Evolutionary conservation across 805 yeast genomes (phyloP).

Genomic region (Saccharomycopsis lassenensis): DNA sequence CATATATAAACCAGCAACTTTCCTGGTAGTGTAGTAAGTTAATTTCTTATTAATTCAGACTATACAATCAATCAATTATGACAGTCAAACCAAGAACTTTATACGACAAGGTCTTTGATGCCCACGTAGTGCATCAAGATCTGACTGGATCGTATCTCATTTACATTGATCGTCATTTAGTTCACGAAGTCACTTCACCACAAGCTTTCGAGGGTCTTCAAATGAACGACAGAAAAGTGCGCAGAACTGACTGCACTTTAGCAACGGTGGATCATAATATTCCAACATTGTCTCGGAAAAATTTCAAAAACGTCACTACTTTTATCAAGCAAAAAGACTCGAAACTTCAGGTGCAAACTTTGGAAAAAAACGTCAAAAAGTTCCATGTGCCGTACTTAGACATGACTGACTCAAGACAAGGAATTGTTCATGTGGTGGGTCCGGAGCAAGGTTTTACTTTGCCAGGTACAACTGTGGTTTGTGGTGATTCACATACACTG

Average conservation of each 20-base stretch:
- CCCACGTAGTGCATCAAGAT: constrained; percentile 85
- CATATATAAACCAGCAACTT: neutral
- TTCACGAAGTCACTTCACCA: constrained; percentile 98
- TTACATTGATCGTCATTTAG: constrained; percentile 93
- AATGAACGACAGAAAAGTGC: constrained; percentile 77
- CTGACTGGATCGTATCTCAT: constrained; percentile 78
- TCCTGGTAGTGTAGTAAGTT: neutral
- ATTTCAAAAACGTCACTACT: constrained; percentile 59
- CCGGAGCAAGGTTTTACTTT: constrained; percentile 98
- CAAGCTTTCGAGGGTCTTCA: constrained; percentile 96
- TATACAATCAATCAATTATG: no score
- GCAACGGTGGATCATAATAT: constrained; percentile 97
- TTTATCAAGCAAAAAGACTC: constrained; percentile 90
- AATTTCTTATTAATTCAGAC: neutral
- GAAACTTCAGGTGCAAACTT: constrained; percentile 80
- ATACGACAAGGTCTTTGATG: constrained; percentile 93
- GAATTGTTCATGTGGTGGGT: constrained; percentile 96
- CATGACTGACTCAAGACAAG: constrained; percentile 90
- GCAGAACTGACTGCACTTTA: constrained; percentile 87
- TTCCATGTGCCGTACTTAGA: constrained; percentile 90
- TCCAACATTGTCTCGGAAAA: constrained; percentile 82
- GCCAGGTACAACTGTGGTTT: constrained; percentile 97
- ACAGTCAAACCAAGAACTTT: constrained; percentile 68
- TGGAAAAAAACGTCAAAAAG: constrained; percentile 85
- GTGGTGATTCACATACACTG: constrained; percentile 98